These are phyloP conservation scores for Sugiyamaella castrensis DNA, from an alignment of 1,139 yeast species.

Conservation along the genomic window DNA sequence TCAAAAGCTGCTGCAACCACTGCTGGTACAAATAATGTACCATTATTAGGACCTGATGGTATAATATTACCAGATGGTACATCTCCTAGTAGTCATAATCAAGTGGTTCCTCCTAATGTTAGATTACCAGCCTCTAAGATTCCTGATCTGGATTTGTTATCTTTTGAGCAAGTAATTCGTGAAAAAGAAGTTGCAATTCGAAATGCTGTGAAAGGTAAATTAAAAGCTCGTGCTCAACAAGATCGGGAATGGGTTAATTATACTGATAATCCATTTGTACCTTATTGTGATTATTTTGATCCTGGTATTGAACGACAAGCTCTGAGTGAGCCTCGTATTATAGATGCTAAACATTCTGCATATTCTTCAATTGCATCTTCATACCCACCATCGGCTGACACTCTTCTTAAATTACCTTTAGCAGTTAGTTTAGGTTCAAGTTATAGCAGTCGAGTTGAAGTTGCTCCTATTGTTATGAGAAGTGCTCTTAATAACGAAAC, in stretches of 20 bases:
- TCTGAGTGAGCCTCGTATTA: slow-evolving; percentile 27
- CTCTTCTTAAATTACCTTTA: slow-evolving; percentile 31
- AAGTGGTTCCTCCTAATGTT: slow-evolving; percentile 68
- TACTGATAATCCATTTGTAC: slow-evolving; percentile 88
- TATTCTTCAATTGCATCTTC: slow-evolving; percentile 78
- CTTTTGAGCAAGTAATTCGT: slow-evolving; percentile 70
- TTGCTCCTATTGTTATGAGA: slow-evolving; percentile 28
- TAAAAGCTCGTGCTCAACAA: slow-evolving; percentile 65
- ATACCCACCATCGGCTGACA: slow-evolving; percentile 59
- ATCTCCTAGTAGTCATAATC: slow-evolving; percentile 22
- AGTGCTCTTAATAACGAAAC: slow-evolving; percentile 18
- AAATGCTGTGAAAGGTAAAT: slow-evolving; percentile 76
- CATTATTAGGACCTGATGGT: slow-evolving; percentile 10
- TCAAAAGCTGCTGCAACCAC: slow-evolving; percentile 20
- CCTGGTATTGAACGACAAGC: slow-evolving; percentile 37
- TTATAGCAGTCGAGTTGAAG: slow-evolving; percentile 31
- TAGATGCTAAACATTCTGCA: slow-evolving; percentile 65
- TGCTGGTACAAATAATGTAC: slow-evolving; percentile 6
- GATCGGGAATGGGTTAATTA: slow-evolving; percentile 78
- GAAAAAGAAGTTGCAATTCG: slow-evolving; percentile 78
- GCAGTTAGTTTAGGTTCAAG: slow-evolving; percentile 31
- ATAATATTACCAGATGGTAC: slow-evolving; percentile 1
- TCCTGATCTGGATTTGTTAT: slow-evolving; percentile 86
- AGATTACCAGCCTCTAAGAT: slow-evolving; percentile 85
- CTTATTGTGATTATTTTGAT: slow-evolving; percentile 70